These are phyloP conservation scores for Aspergillus affinis DNA, from an alignment of 495 filamentous ascomycete genomes.

Conservation along the genomic window DNA sequence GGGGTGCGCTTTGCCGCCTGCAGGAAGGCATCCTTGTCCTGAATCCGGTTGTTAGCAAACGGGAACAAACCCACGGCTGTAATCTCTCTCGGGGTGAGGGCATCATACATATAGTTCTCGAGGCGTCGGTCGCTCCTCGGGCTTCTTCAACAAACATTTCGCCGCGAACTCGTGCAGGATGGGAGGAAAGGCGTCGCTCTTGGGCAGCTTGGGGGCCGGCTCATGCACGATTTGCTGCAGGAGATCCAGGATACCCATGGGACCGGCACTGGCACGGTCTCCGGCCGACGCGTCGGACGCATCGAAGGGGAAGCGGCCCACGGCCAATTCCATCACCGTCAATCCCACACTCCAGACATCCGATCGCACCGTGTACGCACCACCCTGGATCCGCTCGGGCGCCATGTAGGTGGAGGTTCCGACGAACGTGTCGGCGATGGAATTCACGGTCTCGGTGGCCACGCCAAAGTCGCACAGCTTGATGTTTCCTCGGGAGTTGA, in stretches of 20 bases:
- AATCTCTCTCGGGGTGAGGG: too few relatives aligned
- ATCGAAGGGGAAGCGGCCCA: conserved; percentile 94
- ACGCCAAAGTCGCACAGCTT: conserved; percentile 99
- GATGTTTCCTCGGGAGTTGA: conserved; percentile 91
- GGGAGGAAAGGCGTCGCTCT: conserved; percentile 93
- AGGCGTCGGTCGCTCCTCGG: conserved; percentile 85
- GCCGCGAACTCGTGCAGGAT: conserved; percentile 96
- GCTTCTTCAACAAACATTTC: conserved; percentile 87
- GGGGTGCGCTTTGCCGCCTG: conserved; percentile 92
- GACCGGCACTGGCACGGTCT: conserved; percentile 65
- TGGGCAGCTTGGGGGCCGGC: conserved; percentile 86
- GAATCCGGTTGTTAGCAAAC: conserved; percentile 17
- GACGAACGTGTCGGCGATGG: conserved; percentile 95
- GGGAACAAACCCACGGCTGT: background rate
- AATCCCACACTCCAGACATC: conserved; percentile 99
- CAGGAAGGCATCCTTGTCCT: conserved; percentile 92
- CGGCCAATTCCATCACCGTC: conserved; percentile 92
- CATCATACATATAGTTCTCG: conserved; percentile 67
- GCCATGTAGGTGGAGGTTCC: conserved; percentile 99
- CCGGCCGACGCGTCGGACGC: conserved; percentile 71
- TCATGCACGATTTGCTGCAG: conserved; percentile 98
- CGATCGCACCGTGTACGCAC: conserved; percentile 95
- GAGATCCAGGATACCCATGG: conserved; percentile 92
- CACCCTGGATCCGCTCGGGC: conserved; percentile 93
- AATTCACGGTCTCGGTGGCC: conserved; percentile 93